Evolutionary conservation across 2,329 filamentous ascomycete species (phyloP).

Genomic region (Pseudocercospora fuligena): DNA sequence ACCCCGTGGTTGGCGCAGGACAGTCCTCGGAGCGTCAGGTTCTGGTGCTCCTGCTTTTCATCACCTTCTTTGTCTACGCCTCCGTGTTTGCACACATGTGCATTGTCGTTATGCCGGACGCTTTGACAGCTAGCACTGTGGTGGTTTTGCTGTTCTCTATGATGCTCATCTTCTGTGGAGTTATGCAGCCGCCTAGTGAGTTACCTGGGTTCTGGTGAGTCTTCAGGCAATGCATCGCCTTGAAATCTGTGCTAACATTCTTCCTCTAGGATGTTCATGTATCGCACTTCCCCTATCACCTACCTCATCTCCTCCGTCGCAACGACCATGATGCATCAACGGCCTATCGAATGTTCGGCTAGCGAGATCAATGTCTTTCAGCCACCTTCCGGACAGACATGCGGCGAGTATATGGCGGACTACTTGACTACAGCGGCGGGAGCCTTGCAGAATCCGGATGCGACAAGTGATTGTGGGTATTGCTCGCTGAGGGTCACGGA

Average conservation of each 20-base stretch:
- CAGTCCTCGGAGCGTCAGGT: conserved; percentile 61
- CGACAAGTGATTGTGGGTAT: conserved; percentile 55
- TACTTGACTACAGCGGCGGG: conserved; percentile 49
- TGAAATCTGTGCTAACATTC: too few species aligned
- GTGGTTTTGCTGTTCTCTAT: conserved; percentile 54
- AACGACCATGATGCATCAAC: conserved; percentile 48
- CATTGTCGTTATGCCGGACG: conserved; percentile 71
- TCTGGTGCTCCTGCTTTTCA: conserved; percentile 67
- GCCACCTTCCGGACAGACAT: conserved; percentile 48
- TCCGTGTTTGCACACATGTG: conserved; percentile 75
- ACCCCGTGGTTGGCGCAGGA: conserved; percentile 48
- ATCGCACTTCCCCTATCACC: conserved; percentile 68
- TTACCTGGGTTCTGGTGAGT: conserved; percentile 70
- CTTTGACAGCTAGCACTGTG: conserved; percentile 69
- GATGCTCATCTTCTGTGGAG: conserved; percentile 57
- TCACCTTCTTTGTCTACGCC: conserved; percentile 72
- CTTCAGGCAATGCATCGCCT: too few species aligned
- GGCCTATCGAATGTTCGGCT: conserved; percentile 53
- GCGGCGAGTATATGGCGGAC: conserved; percentile 50
- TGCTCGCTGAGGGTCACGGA: conserved; percentile 54
- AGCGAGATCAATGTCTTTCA: conserved; percentile 50
- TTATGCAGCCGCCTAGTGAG: conserved; percentile 62
- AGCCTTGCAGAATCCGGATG: conserved; percentile 49
- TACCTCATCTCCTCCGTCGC: conserved; percentile 59
- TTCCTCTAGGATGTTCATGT: conserved; percentile 65